These are phyloP conservation scores for Neonectria neomacrospora DNA, from an alignment of 2,329 filamentous ascomycete genomes.

Conservation along the genomic window DNA sequence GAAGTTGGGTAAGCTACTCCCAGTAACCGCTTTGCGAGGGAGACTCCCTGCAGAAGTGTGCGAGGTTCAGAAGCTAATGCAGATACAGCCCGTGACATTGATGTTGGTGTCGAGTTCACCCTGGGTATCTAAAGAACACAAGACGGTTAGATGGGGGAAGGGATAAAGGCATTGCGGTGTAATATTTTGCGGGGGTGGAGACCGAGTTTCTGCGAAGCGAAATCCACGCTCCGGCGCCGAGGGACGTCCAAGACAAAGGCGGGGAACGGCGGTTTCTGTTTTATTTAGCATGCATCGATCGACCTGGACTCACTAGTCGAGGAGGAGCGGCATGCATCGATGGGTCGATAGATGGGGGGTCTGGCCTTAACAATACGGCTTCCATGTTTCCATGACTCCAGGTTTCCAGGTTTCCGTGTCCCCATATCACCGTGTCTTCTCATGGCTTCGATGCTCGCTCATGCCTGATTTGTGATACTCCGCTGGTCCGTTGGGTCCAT, in stretches of 20 bases:
- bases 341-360: constrained; percentile 40
- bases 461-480: neutral
- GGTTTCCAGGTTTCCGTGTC: constrained; percentile 1
- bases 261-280: constrained; percentile 41
- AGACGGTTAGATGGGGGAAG: constrained; percentile 28
- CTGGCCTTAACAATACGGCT: constrained; percentile 44
- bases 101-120: constrained; percentile 95
- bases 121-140: constrained; percentile 80
- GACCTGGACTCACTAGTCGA: constrained; percentile 36
- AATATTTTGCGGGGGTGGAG: constrained; percentile 43
- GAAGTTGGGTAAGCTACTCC: constrained; percentile 82
- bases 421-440: neutral
- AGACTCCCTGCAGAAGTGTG: neutral
- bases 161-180: constrained; percentile 41
- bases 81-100: constrained; percentile 84
- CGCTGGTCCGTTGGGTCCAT: neutral
- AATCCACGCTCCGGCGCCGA: constrained; percentile 26
- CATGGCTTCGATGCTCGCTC: neutral
- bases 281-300: constrained; percentile 46
- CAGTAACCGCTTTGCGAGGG: neutral
- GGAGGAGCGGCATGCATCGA: constrained; percentile 37
- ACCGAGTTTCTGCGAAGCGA: constrained; percentile 33
- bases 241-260: constrained; percentile 16
- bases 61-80: constrained; percentile 33
- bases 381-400: constrained; percentile 28